Conservation (phyloP, 306 rosid species). For the Quercus wislizeni region DNA sequence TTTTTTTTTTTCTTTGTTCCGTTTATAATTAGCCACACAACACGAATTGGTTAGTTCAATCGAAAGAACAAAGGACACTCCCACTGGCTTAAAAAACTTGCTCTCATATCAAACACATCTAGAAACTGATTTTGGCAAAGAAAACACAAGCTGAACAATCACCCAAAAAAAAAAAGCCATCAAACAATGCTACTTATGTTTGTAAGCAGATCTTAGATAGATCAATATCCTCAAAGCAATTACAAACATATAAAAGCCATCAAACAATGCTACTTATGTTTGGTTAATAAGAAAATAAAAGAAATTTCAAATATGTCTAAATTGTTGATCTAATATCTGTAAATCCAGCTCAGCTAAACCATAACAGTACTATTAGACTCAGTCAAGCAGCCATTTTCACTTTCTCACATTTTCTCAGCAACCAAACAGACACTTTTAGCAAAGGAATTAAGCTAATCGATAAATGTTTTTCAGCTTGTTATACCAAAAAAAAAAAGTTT, state of each 20-base stretch:
- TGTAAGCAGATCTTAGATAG: not conserved
- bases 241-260: too few relatives aligned
- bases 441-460: not conserved
- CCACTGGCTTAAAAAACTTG: not conserved
- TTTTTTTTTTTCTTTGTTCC: too few relatives aligned
- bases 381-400: not conserved
- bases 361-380: not conserved
- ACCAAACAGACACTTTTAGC: constrained; percentile 13
- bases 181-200: not conserved
- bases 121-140: not conserved
- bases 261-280: not conserved
- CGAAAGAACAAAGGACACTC: not conserved
- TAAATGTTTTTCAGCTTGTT: not conserved
- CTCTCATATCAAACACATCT: not conserved
- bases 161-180: not conserved
- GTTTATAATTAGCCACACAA: too few relatives aligned
- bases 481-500: not conserved
- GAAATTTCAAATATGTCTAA: not conserved
- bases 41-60: not conserved
- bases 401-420: not conserved
- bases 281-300: not conserved
- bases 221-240: not conserved
- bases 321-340: not conserved
- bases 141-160: not conserved
- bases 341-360: not conserved